A percentile compares a stretch with the other conserved stretches of the same genome.
Evolutionary conservation across 2,329 filamentous ascomycete species (phyloP).

Genomic region (Zymoseptoria brevis): DNA sequence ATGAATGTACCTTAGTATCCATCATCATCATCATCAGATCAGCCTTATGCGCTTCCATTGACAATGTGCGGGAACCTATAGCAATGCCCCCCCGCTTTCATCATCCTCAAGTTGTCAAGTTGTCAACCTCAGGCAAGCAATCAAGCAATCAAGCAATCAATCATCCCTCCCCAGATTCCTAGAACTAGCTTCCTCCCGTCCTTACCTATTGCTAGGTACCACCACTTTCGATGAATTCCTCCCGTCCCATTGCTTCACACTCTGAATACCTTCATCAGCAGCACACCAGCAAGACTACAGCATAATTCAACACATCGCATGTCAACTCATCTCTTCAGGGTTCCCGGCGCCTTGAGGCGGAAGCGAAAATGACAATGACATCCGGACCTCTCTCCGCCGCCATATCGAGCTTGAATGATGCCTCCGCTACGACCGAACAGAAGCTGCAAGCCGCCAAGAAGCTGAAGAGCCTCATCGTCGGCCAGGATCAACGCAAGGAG

Average conservation of each 20-base stretch:
- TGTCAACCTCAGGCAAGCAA: neutral
- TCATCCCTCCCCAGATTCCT: neutral
- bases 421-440: constrained; percentile 28
- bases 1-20: too few species aligned
- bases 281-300: neutral
- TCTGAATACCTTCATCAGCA: neutral
- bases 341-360: neutral
- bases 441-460: constrained; percentile 52
- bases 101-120: neutral
- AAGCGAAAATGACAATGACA: neutral
- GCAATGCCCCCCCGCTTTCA: neutral
- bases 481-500: constrained; percentile 81
- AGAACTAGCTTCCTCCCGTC: neutral
- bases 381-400: neutral
- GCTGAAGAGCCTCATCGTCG: constrained; percentile 84
- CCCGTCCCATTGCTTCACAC: neutral
- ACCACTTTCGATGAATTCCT: neutral
- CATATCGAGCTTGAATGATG: constrained; percentile 15
- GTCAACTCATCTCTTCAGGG: neutral
- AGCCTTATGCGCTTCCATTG: too few species aligned
- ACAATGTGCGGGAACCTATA: too few species aligned
- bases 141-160: neutral
- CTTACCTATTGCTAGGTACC: neutral
- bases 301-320: neutral
- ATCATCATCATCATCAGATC: too few species aligned